Conservation (phyloP, 2,329 filamentous ascomycete species). For the Colletotrichum siamense region DNA sequence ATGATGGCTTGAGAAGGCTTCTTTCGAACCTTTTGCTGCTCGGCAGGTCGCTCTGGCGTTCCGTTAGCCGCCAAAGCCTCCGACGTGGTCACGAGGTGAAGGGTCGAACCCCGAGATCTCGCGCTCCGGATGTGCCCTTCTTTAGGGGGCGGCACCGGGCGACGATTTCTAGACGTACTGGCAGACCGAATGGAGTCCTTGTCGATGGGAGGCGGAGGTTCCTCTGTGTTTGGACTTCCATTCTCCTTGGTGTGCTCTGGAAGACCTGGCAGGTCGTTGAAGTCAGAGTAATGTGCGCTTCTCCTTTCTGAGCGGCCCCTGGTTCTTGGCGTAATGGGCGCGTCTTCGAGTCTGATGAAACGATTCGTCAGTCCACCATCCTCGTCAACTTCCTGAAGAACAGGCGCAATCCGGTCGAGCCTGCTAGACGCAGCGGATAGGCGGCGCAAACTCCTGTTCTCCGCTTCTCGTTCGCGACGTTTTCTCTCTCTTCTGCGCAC, state of each 20-base stretch:
- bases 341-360: conserved; percentile 47
- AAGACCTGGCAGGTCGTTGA: conserved; percentile 78
- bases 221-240: conserved; percentile 47
- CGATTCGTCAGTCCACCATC: conserved; percentile 64
- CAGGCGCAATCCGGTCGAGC: conserved; percentile 79
- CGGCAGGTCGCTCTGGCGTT: conserved; percentile 30
- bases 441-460: conserved; percentile 79
- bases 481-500: conserved; percentile 80
- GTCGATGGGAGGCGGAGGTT: conserved; percentile 76
- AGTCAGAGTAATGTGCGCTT: conserved; percentile 68
- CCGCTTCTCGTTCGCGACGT: conserved; percentile 81
- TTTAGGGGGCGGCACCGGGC: conserved; percentile 83
- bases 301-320: conserved; percentile 81
- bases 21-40: conserved; percentile 55
- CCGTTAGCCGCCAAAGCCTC: conserved; percentile 49
- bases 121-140: conserved; percentile 73
- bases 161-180: conserved; percentile 79
- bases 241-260: conserved; percentile 62
- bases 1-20: conserved; percentile 65
- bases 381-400: conserved; percentile 80
- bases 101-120: conserved; percentile 79
- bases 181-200: conserved; percentile 78
- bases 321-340: conserved; percentile 61
- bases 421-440: conserved; percentile 90
- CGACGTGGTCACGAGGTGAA: conserved; percentile 80